A percentile compares a stretch with the other conserved stretches of the same genome.
Conservation (phyloP, 352 stramenopile genomes). For the Globisporangium okanoganense region DNA sequence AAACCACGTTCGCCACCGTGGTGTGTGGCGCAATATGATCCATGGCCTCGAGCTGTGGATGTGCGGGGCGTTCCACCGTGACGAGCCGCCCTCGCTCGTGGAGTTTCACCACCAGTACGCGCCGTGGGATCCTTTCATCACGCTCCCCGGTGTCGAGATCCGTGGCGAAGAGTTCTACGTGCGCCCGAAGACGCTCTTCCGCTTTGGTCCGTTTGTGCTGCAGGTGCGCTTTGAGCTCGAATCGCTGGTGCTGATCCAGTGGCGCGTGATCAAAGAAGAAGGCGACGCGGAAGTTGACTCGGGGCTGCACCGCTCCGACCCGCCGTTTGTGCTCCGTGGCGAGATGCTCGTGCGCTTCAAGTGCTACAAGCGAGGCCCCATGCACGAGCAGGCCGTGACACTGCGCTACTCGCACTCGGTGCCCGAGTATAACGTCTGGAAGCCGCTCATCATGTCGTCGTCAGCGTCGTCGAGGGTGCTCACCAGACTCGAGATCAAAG, state of each 20-base stretch:
- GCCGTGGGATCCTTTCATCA: constrained; percentile 26
- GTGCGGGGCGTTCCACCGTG: constrained; percentile 5
- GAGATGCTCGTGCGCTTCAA: constrained; percentile 13
- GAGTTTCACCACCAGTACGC: constrained; percentile 46
- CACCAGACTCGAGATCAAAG: not conserved
- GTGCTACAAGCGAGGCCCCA: not conserved
- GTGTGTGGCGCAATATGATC: constrained; percentile 52
- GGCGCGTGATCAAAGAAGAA: constrained; percentile 26
- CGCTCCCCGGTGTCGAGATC: constrained; percentile 9
- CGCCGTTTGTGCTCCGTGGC: constrained; percentile 14
- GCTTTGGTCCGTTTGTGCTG: constrained; percentile 24
- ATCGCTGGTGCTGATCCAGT: constrained; percentile 26
- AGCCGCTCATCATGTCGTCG: constrained; percentile 14
- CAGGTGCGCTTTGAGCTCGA: constrained; percentile 29
- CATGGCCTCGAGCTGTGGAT: constrained; percentile 38
- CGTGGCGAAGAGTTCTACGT: constrained; percentile 17
- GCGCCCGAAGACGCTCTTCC: constrained; percentile 26
- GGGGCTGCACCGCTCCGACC: constrained; percentile 1
- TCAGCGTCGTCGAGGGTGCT: constrained; percentile 1
- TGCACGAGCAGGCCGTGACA: constrained; percentile 11
- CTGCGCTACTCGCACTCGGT: constrained; percentile 13
- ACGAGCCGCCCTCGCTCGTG: constrained; percentile 29
- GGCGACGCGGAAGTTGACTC: not conserved
- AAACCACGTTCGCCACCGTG: constrained; percentile 33
- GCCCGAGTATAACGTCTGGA: constrained; percentile 11